Base-by-base conservation (phyloP, 2,329 filamentous ascomycete species). In the Fusarium penzigii region DNA sequence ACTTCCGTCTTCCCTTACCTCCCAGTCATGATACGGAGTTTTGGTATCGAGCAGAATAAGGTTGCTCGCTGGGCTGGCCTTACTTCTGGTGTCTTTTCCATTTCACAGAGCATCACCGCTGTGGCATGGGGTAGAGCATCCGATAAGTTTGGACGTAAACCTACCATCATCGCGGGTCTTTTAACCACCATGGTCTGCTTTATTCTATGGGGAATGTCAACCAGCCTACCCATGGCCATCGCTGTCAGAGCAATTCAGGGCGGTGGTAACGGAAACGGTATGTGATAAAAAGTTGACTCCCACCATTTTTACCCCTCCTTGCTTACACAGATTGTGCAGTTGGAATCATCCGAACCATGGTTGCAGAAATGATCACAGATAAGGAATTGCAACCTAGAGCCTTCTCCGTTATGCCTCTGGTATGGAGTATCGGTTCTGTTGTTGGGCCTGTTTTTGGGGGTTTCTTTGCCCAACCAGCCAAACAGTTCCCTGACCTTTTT, bases 361-460 rank as follows among this genome's bases (percentile, higher is more conserved):
- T 97, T 2, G 93, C 93, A 0, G 93, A 97, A 70, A 86, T 97
- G 80, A 92, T 96, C 2, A 89, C 91, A 0, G 86, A 94, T 69
- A 91, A 83, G 68, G 88, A 92, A 66, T 78, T 96, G 7, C 93
- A 97, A 66, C 92, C 93, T 0, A 79, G 85, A 47, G 94, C 94
- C 0, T 97, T 97, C 70, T 92, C 88, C 58, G 79, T 97, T 42
- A 97, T 97, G 92, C 93, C 93, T 5, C 74, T 97, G 14, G 89
- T 84, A 32, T 97, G 91, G 88, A 92, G 87, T 11, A 76, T 97
- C 47, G 93, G 93, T 1, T 89, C 86, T 36, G 90, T 96, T 38
- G 89, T 96, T 61, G 93, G 93, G 0, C 93, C 93, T 1, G 87
- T 85, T 5, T 88, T 97, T 65, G 93, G 93, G 29, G 93, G 93